Evolutionary conservation across 139 green algal species (phyloP).

Genomic region (Chlamydomonas sphaeroides): DNA sequence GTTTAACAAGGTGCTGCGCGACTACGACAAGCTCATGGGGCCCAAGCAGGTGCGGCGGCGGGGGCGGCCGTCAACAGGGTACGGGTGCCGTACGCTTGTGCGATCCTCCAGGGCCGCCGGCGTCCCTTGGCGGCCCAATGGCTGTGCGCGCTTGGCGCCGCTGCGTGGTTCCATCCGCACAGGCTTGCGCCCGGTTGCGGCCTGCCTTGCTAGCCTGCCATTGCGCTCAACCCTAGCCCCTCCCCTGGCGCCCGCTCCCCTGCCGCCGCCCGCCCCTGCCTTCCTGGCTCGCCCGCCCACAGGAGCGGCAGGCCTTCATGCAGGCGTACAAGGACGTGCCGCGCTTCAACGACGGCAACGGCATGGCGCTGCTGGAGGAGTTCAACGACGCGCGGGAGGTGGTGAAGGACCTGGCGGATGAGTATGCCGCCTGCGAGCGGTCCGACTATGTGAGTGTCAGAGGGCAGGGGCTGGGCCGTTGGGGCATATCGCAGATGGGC

Average conservation of each 20-base stretch:
- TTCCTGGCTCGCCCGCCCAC: neutral
- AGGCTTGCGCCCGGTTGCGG: too few relatives aligned
- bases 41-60: constrained; percentile 47
- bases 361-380: constrained; percentile 74
- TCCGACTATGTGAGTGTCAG: constrained; percentile 82
- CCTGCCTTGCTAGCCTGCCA: too few relatives aligned
- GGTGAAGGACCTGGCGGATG: constrained; percentile 75
- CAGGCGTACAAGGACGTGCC: constrained; percentile 83
- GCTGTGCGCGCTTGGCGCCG: neutral
- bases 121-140: too few relatives aligned
- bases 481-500: too few relatives aligned
- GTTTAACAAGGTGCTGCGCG: constrained; percentile 68
- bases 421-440: constrained; percentile 92
- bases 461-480: neutral
- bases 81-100: too few relatives aligned
- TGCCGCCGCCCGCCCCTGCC: too few relatives aligned
- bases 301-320: constrained; percentile 80
- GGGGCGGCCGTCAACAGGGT: too few relatives aligned
- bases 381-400: constrained; percentile 94
- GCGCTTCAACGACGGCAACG: constrained; percentile 58
- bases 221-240: too few relatives aligned
- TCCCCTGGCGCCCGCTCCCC: too few relatives aligned
- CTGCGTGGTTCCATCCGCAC: too few relatives aligned
- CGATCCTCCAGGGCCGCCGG: too few relatives aligned
- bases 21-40: constrained; percentile 96